Conservation (phyloP, 441 rosid genomes). For the Brassica hybrid region DNA sequence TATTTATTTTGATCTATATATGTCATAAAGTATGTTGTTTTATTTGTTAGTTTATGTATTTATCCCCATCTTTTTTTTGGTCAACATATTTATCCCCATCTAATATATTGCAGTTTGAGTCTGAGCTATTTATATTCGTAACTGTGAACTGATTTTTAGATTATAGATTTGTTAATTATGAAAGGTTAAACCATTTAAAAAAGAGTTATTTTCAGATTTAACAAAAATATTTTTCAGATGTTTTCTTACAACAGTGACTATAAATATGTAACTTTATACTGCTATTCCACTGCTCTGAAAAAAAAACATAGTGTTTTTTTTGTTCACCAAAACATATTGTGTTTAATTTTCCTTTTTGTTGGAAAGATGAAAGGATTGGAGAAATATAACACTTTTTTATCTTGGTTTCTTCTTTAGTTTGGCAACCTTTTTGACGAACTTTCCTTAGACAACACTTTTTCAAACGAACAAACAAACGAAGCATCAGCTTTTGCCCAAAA, state of each 20-base stretch:
- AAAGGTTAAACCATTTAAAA: not conserved
- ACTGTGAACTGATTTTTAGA: not conserved
- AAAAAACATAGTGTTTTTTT: not conserved
- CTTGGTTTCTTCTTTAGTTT: conserved; percentile 10
- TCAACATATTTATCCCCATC: too few species aligned
- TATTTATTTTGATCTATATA: not conserved
- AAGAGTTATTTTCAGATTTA: not conserved
- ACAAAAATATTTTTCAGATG: not conserved
- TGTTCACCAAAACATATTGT: not conserved
- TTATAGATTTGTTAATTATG: not conserved
- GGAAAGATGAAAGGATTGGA: not conserved
- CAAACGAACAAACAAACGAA: too few species aligned
- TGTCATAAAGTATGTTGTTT: not conserved
- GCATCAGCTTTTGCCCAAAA: not conserved
- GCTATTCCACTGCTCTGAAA: not conserved
- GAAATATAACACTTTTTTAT: not conserved
- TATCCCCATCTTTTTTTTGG: not conserved
- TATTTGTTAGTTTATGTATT: not conserved
- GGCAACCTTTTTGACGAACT: conserved; percentile 18
- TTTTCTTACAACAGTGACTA: not conserved
- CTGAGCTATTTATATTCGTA: not conserved
- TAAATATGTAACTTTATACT: not conserved
- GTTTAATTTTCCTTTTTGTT: not conserved
- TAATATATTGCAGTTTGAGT: not conserved
- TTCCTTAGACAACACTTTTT: not conserved